Conservation (phyloP, 1,284 basidiomycete species). For the Melampsora larici-populina region DNA sequence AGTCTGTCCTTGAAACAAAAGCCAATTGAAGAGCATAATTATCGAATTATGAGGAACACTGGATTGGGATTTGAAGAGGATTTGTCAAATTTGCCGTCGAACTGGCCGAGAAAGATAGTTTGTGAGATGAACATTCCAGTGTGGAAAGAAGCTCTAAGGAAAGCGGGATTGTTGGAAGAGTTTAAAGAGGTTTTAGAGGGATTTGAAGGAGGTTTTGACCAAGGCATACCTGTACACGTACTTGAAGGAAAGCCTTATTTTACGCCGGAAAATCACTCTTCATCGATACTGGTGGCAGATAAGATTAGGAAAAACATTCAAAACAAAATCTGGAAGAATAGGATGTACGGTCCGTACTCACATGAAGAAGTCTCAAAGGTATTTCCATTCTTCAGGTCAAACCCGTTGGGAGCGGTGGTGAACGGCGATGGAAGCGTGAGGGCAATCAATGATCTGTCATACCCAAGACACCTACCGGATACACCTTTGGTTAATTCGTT, state of each 20-base stretch:
- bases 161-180: neutral
- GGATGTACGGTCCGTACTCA: slow-evolving; percentile 8
- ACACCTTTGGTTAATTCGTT: neutral
- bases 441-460: slow-evolving; percentile 7
- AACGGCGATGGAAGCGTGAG: neutral
- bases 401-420: too few species aligned
- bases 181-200: too few species aligned
- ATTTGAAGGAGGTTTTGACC: too few species aligned
- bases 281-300: neutral
- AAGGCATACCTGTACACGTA: neutral
- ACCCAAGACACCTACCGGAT: neutral
- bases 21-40: too few species aligned
- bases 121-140: neutral
- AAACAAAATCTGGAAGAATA: neutral
- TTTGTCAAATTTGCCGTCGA: too few species aligned
- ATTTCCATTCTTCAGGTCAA: neutral
- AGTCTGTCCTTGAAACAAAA: too few species aligned
- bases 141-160: neutral
- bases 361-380: neutral
- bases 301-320: neutral
- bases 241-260: neutral
- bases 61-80: too few species aligned
- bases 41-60: too few species aligned
- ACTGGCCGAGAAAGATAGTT: neutral
- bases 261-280: neutral